Conservation (phyloP, 345 rosid genomes). For the Populus nigra region DNA sequence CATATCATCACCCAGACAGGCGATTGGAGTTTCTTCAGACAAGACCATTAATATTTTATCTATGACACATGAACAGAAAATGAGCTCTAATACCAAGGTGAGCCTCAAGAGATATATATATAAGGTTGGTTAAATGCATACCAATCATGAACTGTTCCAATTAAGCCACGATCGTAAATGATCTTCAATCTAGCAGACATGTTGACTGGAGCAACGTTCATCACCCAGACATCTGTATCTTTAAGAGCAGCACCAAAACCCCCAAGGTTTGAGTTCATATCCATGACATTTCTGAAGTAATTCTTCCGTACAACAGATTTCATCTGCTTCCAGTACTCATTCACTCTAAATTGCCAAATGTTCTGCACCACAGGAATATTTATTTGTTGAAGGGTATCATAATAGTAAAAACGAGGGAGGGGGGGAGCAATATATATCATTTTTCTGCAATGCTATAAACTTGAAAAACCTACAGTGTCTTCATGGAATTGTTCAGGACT, state of each 20-base stretch:
- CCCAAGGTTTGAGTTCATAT: slow-evolving; percentile 92
- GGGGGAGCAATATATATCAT: no score
- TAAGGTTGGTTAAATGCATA: slow-evolving; percentile 24
- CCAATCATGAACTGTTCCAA: slow-evolving; percentile 98
- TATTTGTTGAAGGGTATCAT: slow-evolving; percentile 5
- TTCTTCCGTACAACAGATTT: slow-evolving; percentile 71
- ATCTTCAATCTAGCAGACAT: slow-evolving; percentile 69
- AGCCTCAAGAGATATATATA: neutral
- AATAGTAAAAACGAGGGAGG: neutral
- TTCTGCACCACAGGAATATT: slow-evolving; percentile 43
- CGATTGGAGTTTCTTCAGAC: no score
- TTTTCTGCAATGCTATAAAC: neutral
- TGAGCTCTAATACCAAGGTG: no score
- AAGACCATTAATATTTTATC: no score
- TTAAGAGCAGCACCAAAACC: slow-evolving; percentile 88
- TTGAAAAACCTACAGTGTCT: slow-evolving; percentile 59
- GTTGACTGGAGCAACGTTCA: slow-evolving; percentile 85
- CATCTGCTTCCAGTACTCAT: slow-evolving; percentile 88
- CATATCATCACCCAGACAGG: neutral
- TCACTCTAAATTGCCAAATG: slow-evolving; percentile 79
- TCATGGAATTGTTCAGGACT: slow-evolving; percentile 61
- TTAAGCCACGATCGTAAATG: slow-evolving; percentile 89
- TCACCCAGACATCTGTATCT: slow-evolving; percentile 86
- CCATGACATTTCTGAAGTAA: slow-evolving; percentile 90
- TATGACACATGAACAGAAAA: no score